phyloP scores from a whole-genome alignment of 306 rosid genomes.

The Cicer pinnatifidum region DNA sequence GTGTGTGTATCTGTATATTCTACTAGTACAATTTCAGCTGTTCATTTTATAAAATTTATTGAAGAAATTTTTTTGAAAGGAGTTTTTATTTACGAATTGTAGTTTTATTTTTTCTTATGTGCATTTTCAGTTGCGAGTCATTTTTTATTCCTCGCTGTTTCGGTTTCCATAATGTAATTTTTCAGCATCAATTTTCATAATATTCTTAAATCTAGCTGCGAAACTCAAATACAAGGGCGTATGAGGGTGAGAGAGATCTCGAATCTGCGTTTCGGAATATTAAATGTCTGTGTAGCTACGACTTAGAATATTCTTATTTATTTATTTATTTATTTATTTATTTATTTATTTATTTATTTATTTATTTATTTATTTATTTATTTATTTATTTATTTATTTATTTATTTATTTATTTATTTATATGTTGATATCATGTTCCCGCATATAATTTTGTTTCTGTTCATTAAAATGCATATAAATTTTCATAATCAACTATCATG shows the following conservation, averaged over 20 bases:
- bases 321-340: neutral
- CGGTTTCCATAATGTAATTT: neutral
- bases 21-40: neutral
- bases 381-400: neutral
- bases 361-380: neutral
- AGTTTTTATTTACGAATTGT: neutral
- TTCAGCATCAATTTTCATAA: neutral
- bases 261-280: too few species aligned
- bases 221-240: too few species aligned
- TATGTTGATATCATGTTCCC: neutral
- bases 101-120: neutral
- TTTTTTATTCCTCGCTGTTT: neutral
- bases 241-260: too few species aligned
- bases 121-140: neutral
- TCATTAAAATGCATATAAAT: neutral
- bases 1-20: neutral
- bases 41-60: neutral
- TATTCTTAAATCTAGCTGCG: neutral
- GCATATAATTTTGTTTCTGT: neutral
- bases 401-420: neutral
- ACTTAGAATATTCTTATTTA: neutral
- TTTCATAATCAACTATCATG: constrained; percentile 1
- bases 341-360: neutral
- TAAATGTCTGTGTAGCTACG: too few species aligned
- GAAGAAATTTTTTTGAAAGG: too few species aligned